Conservation (phyloP, 192 early-diverging fungal genomes). For the Dispira simplex region DNA sequence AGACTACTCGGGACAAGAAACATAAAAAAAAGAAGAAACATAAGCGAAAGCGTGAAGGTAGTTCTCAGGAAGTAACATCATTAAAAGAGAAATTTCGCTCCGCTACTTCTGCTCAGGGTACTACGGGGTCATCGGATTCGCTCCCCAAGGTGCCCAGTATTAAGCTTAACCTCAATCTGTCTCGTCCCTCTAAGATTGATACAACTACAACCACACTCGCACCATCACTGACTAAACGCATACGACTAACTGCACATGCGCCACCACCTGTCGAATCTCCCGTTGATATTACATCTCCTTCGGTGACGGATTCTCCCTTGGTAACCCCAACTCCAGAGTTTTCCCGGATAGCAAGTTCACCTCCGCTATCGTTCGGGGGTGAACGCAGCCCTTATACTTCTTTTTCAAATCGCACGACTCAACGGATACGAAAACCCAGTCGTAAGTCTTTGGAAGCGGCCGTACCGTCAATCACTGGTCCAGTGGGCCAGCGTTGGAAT, state of each 20-base stretch:
- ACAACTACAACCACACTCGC: not conserved
- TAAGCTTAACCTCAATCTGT: not conserved
- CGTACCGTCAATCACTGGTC: not conserved
- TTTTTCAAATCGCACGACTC: not conserved
- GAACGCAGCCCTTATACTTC: not conserved
- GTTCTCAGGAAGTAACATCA: not conserved
- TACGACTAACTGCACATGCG: not conserved
- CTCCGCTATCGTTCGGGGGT: not conserved
- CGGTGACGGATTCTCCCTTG: not conserved
- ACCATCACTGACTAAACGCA: not conserved
- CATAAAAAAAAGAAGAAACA: conserved; percentile 2
- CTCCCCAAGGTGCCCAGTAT: not conserved
- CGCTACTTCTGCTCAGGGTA: not conserved
- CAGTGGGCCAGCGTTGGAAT: not conserved
- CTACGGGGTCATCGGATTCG: not conserved
- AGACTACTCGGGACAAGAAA: not conserved
- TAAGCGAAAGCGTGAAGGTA: not conserved
- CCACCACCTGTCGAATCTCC: not conserved
- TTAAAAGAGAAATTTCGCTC: not conserved
- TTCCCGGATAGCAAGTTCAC: not conserved
- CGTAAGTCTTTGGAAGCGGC: conserved; percentile 2
- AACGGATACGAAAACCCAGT: not conserved
- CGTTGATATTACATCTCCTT: not conserved
- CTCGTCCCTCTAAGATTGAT: not conserved
- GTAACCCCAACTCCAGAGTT: not conserved